Evolutionary conservation across 2,329 filamentous ascomycete genomes (phyloP), one percentile per base, ranked within the genome.

Genomic region (Calonectria leucothoes): DNA sequence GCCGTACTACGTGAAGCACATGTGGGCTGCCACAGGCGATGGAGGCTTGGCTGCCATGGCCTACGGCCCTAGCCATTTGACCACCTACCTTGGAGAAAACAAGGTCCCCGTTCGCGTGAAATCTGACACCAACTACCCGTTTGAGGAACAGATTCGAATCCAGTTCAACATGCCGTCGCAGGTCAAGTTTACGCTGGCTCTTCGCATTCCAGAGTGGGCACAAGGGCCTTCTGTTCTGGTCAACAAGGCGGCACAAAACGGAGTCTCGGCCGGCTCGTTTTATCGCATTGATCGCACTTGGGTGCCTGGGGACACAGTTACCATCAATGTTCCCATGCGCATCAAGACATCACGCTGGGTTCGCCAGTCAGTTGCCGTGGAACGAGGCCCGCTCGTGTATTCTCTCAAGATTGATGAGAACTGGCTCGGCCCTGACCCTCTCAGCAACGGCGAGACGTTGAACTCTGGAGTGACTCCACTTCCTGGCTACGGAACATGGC

Each of bases 1-100:
- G 59, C 59, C 59, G 6, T 64, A 64, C 27, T 64, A 64, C n/a
- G 59, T 48, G 39, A 64, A 64, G 37, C 59, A 64, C 37, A 64
- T 64, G 39, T 64, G 59, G 59, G 59, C 59, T 31, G 14, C 59
- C 48, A 64, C 59, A 2, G 25, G 25, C 4, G 39, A 64, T 33
- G 37, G 39, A 2, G 59, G 39, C 1, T 48, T 64, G 35, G 59
- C 59, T 23, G 59, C 59, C 4, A 33, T 64, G 37, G 59, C 59
- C 6, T 64, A 48, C 33, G 59, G 59, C 4, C 59, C 59, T 3
- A 64, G 59, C 27, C 27, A 31, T 8, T 27, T 64, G 3, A 64
- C 39, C 15, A 64, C 59, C 25, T 25, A 14, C 15, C 27, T 64
- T 15, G 59, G 59, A 33, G 25, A 4, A 31, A 17, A 25, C 15